Base-by-base conservation (phyloP, 2,329 filamentous ascomycete species). In the Penicillium italicum region DNA sequence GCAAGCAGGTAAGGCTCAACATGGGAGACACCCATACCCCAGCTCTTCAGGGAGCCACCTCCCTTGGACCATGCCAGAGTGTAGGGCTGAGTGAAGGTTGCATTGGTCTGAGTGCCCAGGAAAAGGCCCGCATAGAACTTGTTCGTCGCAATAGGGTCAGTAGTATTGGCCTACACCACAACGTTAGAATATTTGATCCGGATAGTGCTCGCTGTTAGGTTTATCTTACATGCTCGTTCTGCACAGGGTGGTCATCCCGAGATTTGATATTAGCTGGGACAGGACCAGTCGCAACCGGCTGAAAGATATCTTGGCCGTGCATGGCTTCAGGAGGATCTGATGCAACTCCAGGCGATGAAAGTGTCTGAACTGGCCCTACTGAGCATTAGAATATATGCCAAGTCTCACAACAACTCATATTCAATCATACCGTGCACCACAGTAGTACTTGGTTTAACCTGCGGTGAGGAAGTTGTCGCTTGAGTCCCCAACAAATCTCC, bases 121-220 rank as follows among this genome's bases (percentile, higher is more conserved):
- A 91, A 91, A 60, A 94, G 85, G 66, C 94, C 94, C 63, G 86
- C 81, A 64, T 89, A 90, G 70, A 91, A 92, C 67, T 79, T 79
- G 63, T 79, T 79, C 8, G 77, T 79, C 47, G 76, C 69, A 53
- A 78, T 71, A 1, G 77, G 76, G 11, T 56, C 60, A 2, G 62
- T 65, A 4, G 67, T 59, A 47, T 70, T 64, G 22, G 62, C 62
- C 73, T 75, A 45, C 18, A 1, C 5, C 0, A 7, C 2, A 28
- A 14, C 0, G 8, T 58, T 22, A 61, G 48, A 28, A 24, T 8
- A n/a, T 24, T 41, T 24, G 24, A 24, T 18, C 5, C 1, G 16
- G 6, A 14, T 37, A 0, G 5, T 18, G 7, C 4, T 16, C 5
- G 11, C 3, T n/a, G 7, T 42, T 4, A 14, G 9, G 3, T 9